Base-by-base conservation (phyloP, 1,284 basidiomycete genomes). In the Rhodotorula glutinis region DNA sequence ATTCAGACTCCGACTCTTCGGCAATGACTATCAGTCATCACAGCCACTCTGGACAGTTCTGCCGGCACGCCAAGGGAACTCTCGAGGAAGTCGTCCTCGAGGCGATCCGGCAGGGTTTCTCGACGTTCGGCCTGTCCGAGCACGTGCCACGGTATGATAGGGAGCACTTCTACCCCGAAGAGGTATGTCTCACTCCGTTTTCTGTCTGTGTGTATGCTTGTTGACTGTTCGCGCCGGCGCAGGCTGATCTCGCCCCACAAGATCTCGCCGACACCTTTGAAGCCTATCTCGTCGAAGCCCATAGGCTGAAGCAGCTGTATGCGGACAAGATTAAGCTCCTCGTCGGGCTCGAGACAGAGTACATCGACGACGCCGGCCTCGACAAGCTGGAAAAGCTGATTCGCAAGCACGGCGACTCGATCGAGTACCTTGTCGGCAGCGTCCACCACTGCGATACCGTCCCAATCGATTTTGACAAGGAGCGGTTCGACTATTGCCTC, bases 31-130 rank as follows among this genome's bases (percentile, higher is more conserved):
- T 89, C 78, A 91, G 88, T 75, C 92, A 93, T 77, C 95, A 97
- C 80, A 95, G 92, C 16, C 94, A 98, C 77, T 97, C 93, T 11
- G 95, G 95, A 41, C 88, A 96, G 77, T 98, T 97, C 81, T 98
- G 95, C 82, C 88, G 86, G 71, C 96, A 98, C 78, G 95, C 92
- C 13, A 78, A 81, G 74, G 88, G 89, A 9, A 82, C 83, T 0
- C 83, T 98, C 29, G 87, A 92, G 70, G 85, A 90, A 3, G 88
- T 94, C 21, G 87, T 96, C 1, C 77, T 82, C 9, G 87, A 88
- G 72, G 94, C 96, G 16, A 87, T 92, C 63, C 76, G 80, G 4
- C 84, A 88, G 77, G 86, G 88, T 0, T 98, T 98, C 78, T 82
- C 84, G 65, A 82, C 89, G 1, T 98, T 89, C 76, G 92, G 93